Conservation (phyloP, 257 asterid genomes). For the Verbascum thapsus region DNA sequence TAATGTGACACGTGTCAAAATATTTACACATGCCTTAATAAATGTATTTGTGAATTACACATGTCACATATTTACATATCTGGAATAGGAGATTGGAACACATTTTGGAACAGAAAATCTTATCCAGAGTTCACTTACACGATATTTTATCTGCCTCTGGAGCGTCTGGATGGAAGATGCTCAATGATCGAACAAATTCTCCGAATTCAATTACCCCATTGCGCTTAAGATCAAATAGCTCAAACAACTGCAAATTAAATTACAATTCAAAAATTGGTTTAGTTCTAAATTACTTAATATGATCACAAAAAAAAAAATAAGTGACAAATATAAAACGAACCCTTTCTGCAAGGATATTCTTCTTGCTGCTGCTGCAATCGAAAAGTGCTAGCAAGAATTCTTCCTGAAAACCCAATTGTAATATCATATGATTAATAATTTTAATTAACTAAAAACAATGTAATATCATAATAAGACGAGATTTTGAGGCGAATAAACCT, state of each 20-base stretch:
- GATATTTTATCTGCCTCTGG: constrained; percentile 50
- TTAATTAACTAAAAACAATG: no score
- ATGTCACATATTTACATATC: no score
- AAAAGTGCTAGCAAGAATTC: constrained; percentile 84
- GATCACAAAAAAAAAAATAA: constrained; percentile 1
- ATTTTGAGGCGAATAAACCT: no score
- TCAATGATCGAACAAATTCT: constrained; percentile 71
- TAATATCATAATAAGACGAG: no score
- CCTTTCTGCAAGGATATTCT: constrained; percentile 70
- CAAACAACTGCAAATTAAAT: constrained; percentile 63
- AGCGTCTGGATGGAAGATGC: constrained; percentile 62
- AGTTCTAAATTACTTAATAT: no score
- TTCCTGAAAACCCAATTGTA: constrained; percentile 54
- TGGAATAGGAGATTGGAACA: no score
- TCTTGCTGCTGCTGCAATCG: constrained; percentile 50
- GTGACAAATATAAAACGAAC: constrained; percentile 42
- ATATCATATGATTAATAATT: no score
- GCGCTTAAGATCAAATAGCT: constrained; percentile 64
- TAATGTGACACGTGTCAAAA: background rate
- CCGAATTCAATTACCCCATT: constrained; percentile 79
- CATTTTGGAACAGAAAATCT: no score
- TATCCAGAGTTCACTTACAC: no score
- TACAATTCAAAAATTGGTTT: constrained; percentile 7
- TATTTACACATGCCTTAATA: no score
- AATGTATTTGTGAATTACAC: no score